Percentiles rank a stretch among this genome's conserved stretches.
These are phyloP conservation scores for Teratosphaeria viscida DNA, from an alignment of 2,329 filamentous ascomycete genomes.

Conservation along the genomic window DNA sequence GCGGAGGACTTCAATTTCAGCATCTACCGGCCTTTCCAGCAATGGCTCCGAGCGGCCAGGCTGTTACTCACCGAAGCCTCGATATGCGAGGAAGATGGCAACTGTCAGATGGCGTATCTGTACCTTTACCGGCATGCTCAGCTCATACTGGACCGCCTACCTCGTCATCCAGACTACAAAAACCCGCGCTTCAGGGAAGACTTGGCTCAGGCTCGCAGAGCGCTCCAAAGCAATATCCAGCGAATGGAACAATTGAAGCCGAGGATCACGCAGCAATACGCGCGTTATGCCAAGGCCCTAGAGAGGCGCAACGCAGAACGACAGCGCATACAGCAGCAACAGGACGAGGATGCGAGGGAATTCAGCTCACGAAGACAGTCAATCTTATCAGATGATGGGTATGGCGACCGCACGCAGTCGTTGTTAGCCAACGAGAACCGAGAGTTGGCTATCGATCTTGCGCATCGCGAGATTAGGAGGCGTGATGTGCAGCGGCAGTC, in stretches of 20 bases:
- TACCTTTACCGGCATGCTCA: conserved; percentile 82
- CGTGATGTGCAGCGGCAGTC: conserved; percentile 48
- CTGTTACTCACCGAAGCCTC: conserved; percentile 50
- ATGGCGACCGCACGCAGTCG: conserved; percentile 7
- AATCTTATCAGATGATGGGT: conserved; percentile 7
- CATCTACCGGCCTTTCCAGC: conserved; percentile 56
- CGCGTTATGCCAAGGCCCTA: conserved; percentile 52
- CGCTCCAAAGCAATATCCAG: conserved; percentile 54
- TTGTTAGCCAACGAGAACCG: conserved; percentile 61
- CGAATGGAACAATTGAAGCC: conserved; percentile 72
- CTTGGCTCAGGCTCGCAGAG: conserved; percentile 47
- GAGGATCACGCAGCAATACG: conserved; percentile 59
- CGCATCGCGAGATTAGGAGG: conserved; percentile 59
- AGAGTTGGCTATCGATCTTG: conserved; percentile 66
- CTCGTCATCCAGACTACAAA: conserved; percentile 64
- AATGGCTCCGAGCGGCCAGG: conserved; percentile 21
- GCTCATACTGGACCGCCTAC: conserved; percentile 67
- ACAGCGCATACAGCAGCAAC: conserved; percentile 10
- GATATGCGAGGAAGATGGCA: conserved; percentile 76
- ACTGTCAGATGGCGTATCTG: conserved; percentile 79
- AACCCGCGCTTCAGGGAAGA: conserved; percentile 48
- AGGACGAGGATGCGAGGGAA: conserved; percentile 5
- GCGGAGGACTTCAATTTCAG: conserved; percentile 78
- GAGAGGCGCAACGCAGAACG: conserved; percentile 28
- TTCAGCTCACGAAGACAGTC: conserved; percentile 2